A percentile compares a stretch with the other conserved stretches of the same genome.
phyloP scores from a whole-genome alignment of 495 filamentous ascomycete species.

The Apiosordaria backusii region DNA sequence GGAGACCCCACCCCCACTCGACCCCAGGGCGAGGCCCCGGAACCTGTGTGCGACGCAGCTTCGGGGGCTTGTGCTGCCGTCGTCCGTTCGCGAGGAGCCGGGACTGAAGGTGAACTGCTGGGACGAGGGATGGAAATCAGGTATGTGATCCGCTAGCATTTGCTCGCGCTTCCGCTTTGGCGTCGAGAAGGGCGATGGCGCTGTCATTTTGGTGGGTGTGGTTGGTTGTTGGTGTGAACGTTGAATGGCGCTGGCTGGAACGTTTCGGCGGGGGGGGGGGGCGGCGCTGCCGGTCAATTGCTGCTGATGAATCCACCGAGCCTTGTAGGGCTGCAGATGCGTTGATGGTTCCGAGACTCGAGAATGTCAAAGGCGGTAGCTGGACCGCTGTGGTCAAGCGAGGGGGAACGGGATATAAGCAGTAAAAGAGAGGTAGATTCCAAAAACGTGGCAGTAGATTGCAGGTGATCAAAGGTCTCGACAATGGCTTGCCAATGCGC shows the following conservation, averaged over 20 bases:
- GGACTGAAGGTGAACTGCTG: constrained; percentile 38
- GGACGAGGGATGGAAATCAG: constrained; percentile 10
- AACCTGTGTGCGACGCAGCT: constrained; percentile 62
- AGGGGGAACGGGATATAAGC: neutral
- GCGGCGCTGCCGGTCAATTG: constrained; percentile 1
- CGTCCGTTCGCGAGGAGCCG: constrained; percentile 29
- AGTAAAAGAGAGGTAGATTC: neutral
- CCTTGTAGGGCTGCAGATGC: constrained; percentile 2
- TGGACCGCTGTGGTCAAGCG: neutral
- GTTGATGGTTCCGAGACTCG: neutral
- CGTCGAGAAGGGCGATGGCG: constrained; percentile 33
- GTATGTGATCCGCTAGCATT: constrained; percentile 24
- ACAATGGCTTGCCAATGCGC: neutral
- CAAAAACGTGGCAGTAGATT: neutral
- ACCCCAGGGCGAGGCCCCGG: constrained; percentile 54
- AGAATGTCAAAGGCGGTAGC: neutral
- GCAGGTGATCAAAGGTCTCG: neutral
- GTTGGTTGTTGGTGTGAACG: constrained; percentile 20
- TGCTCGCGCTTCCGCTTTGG: constrained; percentile 49
- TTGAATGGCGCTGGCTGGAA: neutral
- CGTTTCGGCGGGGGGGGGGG: neutral
- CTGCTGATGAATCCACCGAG: neutral
- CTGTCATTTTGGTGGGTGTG: constrained; percentile 19
- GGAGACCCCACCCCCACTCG: constrained; percentile 41
- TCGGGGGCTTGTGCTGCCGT: constrained; percentile 55